phyloP scores from a whole-genome alignment of 1,284 basidiomycete species.

The Malassezia globosa region DNA sequence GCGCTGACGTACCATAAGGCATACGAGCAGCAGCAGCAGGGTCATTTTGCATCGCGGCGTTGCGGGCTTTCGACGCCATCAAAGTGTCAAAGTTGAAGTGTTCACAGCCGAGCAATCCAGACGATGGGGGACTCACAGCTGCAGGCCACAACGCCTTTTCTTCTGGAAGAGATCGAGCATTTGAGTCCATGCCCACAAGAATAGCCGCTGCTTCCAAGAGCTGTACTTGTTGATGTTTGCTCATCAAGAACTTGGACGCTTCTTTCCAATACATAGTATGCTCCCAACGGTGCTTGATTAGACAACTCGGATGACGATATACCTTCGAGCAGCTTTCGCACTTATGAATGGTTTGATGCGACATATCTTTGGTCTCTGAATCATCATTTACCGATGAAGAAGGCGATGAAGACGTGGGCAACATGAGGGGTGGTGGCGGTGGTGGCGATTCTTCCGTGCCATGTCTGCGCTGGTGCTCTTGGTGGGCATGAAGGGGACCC shows the following conservation, averaged over 20 bases:
- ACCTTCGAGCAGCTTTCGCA: constrained; percentile 71
- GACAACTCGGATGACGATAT: constrained; percentile 83
- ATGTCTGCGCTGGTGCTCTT: constrained; percentile 20
- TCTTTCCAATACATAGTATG: constrained; percentile 95
- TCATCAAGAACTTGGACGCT: constrained; percentile 80
- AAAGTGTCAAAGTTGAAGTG: constrained; percentile 47
- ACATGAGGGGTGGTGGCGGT: constrained; percentile 1
- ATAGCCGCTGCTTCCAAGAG: constrained; percentile 94
- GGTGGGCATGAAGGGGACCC: constrained; percentile 49
- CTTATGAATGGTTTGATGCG: constrained; percentile 56
- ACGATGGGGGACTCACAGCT: constrained; percentile 51
- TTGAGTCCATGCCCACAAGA: constrained; percentile 55
- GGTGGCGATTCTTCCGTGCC: constrained; percentile 22
- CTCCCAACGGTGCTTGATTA: constrained; percentile 96
- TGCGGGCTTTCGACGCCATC: constrained; percentile 35
- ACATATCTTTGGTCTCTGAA: constrained; percentile 7
- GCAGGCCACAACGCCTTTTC: constrained; percentile 66
- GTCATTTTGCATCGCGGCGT: constrained; percentile 17
- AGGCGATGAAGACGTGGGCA: background rate
- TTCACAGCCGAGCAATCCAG: constrained; percentile 49
- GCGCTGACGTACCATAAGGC: constrained; percentile 13
- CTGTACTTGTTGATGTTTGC: constrained; percentile 96
- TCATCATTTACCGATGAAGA: constrained; percentile 1
- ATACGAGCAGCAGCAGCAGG: background rate
- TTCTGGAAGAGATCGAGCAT: constrained; percentile 67